Base-by-base conservation (phyloP, 192 early-diverging fungal species). In the Coemansia sp. region DNA sequence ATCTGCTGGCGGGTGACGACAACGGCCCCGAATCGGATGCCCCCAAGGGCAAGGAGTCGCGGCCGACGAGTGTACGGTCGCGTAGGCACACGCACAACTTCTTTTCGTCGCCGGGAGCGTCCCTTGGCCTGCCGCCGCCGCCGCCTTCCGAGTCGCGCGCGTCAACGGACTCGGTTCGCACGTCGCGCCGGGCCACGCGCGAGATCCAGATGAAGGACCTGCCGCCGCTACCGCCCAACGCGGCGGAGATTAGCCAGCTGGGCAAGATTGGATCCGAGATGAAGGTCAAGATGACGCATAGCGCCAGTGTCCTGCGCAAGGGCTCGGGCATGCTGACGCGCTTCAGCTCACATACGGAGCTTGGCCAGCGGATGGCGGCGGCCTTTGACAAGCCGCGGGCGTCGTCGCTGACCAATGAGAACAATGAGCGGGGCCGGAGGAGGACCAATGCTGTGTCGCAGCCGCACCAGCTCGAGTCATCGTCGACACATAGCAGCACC, bases 31-130 rank as follows among this genome's bases (percentile, higher is more conserved):
- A 49, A 31, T n/a, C 28, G 35, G 25, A 34, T 44, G 25, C 18
- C 28, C 0, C 20, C 40, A 32, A n/a, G n/a, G 17, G 13, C 12
- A 47, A 29, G 18, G 40, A 14, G 2, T 18, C 37, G 11, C 11
- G 26, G 3, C 41, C 41, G 41, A 31, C 42, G 32, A 46, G 33
- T 14, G 38, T 49, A 19, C 42, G 32, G 33, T 54, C 60, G 14
- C 67, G 67, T 13, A 39, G 67, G 12, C 67, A 71, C 39, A 71
- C 67, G 33, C 67, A 71, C 56, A 71, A 63, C 47, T 72, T 72
- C 44, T 64, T 60, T 18, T 54, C 52, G 19, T 60, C 64, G 17
- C 46, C 47, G 11, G 12, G 44, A 9, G 38, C 19, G 17, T 43
- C 47, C 5, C 38, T 32, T 9, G 28, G 23, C 2, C 19, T 38